Percentiles rank a stretch among this genome's conserved stretches.
phyloP scores from a whole-genome alignment of 805 yeast genomes.

The Clavispora vitiphila region DNA sequence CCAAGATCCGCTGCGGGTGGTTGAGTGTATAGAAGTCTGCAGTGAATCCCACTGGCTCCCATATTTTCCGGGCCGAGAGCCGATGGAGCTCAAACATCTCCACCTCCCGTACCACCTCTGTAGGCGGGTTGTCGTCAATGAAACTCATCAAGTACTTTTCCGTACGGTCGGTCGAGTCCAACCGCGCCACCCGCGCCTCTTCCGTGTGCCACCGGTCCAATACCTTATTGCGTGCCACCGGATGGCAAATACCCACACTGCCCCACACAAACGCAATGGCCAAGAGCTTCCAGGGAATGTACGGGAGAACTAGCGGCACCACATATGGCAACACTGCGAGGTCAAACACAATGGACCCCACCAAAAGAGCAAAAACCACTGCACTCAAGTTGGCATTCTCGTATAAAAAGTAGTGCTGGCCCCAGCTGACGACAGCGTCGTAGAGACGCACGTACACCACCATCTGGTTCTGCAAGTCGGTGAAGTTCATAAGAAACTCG shows the following conservation, averaged over 20 bases:
- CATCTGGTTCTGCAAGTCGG: conserved; percentile 83
- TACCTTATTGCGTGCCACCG: conserved; percentile 43
- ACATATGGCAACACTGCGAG: conserved; percentile 24
- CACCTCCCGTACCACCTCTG: conserved; percentile 33
- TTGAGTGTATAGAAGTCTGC: conserved; percentile 50
- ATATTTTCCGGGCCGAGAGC: conserved; percentile 45
- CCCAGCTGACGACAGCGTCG: conserved; percentile 48
- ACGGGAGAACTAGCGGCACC: conserved; percentile 24
- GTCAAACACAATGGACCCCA: conserved; percentile 19
- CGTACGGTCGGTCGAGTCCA: conserved; percentile 44
- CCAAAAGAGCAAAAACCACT: conserved; percentile 40
- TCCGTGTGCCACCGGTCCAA: conserved; percentile 52
- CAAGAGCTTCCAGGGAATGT: conserved; percentile 25
- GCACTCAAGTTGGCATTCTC: conserved; percentile 57
- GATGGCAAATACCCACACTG: conserved; percentile 42
- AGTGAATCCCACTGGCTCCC: conserved; percentile 62
- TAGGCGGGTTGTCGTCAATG: conserved; percentile 6
- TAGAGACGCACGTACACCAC: conserved; percentile 55
- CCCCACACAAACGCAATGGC: conserved; percentile 49
- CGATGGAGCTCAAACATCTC: conserved; percentile 68
- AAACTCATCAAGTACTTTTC: conserved; percentile 34
- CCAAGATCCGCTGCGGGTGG: conserved; percentile 18
- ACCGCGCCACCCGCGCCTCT: conserved; percentile 52
- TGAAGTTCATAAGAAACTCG: conserved; percentile 71
- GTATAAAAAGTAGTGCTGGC: conserved; percentile 58